These are phyloP conservation scores for Aspergillus ochraceoroseus DNA, from an alignment of 2,329 filamentous ascomycete genomes.

Conservation along the genomic window DNA sequence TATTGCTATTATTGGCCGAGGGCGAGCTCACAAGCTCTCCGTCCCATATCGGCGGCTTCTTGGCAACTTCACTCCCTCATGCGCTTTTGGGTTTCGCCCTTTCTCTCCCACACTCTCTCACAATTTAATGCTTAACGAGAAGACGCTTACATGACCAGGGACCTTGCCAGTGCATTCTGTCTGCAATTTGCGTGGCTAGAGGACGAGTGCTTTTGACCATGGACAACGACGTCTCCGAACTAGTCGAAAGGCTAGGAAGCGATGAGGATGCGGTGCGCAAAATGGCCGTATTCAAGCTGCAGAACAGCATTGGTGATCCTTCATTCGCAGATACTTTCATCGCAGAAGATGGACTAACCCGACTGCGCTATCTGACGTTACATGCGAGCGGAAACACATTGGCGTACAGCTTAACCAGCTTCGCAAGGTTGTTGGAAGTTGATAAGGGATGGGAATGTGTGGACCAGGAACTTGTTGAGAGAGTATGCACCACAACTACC, in stretches of 20 bases:
- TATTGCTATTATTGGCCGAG: neutral
- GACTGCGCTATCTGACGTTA: slow-evolving; percentile 78
- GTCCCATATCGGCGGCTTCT: neutral
- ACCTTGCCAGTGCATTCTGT: slow-evolving; percentile 1
- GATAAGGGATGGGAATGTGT: slow-evolving; percentile 91
- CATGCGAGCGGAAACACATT: slow-evolving; percentile 85
- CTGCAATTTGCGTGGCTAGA: neutral
- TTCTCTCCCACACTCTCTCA: too few relatives aligned
- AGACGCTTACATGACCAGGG: neutral
- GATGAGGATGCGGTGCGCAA: slow-evolving; percentile 87
- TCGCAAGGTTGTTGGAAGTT: slow-evolving; percentile 82
- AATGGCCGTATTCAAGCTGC: slow-evolving; percentile 98
- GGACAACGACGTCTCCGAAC: slow-evolving; percentile 54
- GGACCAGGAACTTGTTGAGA: slow-evolving; percentile 52
- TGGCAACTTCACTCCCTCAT: neutral
- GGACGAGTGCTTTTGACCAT: slow-evolving; percentile 30
- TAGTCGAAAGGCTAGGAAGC: slow-evolving; percentile 56
- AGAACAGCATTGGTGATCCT: slow-evolving; percentile 90
- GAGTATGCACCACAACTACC: slow-evolving; percentile 45
- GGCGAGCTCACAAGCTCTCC: neutral
- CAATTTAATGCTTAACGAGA: slow-evolving; percentile 1
- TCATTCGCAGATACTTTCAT: slow-evolving; percentile 97
- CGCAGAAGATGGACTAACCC: slow-evolving; percentile 73
- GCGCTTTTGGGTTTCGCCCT: neutral
- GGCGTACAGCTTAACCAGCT: slow-evolving; percentile 86